Conservation (phyloP, 371 early-diverging fungal species). For the Apophysomyces elegans region DNA sequence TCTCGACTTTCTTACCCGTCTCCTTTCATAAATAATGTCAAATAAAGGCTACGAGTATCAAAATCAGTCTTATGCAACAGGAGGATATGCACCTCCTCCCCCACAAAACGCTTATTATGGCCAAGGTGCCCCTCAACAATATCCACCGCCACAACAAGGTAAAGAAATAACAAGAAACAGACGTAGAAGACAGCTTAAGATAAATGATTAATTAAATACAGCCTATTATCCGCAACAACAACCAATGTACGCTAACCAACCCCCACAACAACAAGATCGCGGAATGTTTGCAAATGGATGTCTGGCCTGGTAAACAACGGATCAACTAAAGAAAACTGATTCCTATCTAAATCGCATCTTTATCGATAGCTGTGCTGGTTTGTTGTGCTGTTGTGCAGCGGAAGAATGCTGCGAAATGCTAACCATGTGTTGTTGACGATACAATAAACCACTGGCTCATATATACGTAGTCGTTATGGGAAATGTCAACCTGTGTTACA, state of each 20-base stretch:
- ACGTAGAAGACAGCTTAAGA: background rate
- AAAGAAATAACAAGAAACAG: background rate
- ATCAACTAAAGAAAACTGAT: background rate
- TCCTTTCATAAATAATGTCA: constrained; percentile 11
- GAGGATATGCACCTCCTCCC: constrained; percentile 8
- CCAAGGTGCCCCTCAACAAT: constrained; percentile 7
- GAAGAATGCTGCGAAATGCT: constrained; percentile 14
- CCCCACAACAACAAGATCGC: background rate
- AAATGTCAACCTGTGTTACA: too few relatives aligned
- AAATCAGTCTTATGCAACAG: constrained; percentile 31
- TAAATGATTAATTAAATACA: background rate
- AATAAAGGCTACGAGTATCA: constrained; percentile 37
- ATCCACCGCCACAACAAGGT: constrained; percentile 10
- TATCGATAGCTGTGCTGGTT: constrained; percentile 7
- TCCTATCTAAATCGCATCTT: background rate
- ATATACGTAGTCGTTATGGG: too few relatives aligned
- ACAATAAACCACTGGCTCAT: background rate
- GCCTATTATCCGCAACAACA: background rate
- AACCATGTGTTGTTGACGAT: constrained; percentile 7
- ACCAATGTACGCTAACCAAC: background rate
- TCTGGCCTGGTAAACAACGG: background rate
- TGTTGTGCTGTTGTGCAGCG: constrained; percentile 11
- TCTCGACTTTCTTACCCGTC: constrained; percentile 39
- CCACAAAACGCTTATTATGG: constrained; percentile 13
- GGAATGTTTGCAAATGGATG: background rate